Evolutionary conservation across 768 basidiomycete genomes (phyloP), one percentile per base, ranked within the genome.

Genomic region (Termitomyces sp.): DNA sequence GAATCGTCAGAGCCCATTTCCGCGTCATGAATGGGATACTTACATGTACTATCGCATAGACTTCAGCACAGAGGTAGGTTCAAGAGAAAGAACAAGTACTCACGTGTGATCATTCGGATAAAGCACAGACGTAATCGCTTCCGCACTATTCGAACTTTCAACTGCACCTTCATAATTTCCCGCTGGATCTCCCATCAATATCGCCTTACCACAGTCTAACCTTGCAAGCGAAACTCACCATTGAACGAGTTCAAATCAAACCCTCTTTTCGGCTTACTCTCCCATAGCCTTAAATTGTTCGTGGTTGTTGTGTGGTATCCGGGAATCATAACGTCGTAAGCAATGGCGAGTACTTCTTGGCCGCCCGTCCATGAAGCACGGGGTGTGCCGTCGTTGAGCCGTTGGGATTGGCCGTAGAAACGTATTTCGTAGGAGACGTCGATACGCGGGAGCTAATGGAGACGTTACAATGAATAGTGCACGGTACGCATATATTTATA

Each of bases 191-290:
- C 43, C n/a, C 14, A 33, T 35, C 45, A 40, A 32, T n/a, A 22
- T 38, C 55, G 13, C 44, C 30, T 12, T 1, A 4, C 20, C 32
- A 6, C 18, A 13, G 20, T 14, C 2, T 14, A 20, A 22, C 1
- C 18, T 9, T 20, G 10, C 22, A 32, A 20, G 22, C 9, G 9
- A 16, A 57, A 14, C 26, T 59, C 8, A 90, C 90, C 92, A 68
- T 98, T 98, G 84, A 98, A 98, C 47, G 89, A 90, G 70, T 94
- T 90, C 63, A 98, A 71, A 73, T 98, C 94, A 68, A 98, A 98
- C 1, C 90, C 92, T 64, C 91, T 78, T 78, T 92, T 92, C 24
- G 92, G 86, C 75, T 88, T 88, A 67, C 80, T 87, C 76, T 89
- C 92, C 92, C 86, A 92, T 55, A 85, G 77, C 60, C 90, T 78